phyloP scores from a whole-genome alignment of 2,329 filamentous ascomycete species.

The Drechslera avenae region DNA sequence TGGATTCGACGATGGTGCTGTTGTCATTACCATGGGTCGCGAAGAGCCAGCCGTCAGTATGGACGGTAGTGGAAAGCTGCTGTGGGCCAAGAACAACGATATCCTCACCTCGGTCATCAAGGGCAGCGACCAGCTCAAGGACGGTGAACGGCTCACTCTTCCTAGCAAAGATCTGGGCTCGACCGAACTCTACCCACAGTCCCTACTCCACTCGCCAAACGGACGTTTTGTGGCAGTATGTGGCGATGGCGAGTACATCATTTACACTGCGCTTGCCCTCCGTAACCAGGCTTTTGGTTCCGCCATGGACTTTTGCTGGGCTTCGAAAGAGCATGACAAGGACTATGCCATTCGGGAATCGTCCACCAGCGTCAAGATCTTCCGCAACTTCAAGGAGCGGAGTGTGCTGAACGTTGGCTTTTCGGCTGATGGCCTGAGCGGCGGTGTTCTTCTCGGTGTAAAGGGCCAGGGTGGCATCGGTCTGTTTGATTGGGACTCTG shows the following conservation, averaged over 20 bases:
- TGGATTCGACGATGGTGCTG: slow-evolving; percentile 95
- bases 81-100: slow-evolving; percentile 95
- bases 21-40: slow-evolving; percentile 95
- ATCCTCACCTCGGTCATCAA: slow-evolving; percentile 96
- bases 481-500: slow-evolving; percentile 94
- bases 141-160: slow-evolving; percentile 83
- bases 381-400: slow-evolving; percentile 97
- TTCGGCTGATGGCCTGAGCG: slow-evolving; percentile 87
- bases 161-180: slow-evolving; percentile 94
- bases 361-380: slow-evolving; percentile 90
- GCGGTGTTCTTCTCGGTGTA: slow-evolving; percentile 88
- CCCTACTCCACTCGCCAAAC: slow-evolving; percentile 93
- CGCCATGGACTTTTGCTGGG: slow-evolving; percentile 96
- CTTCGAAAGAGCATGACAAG: slow-evolving; percentile 95
- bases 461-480: slow-evolving; percentile 94
- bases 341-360: slow-evolving; percentile 98
- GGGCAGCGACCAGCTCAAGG: slow-evolving; percentile 84
- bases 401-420: slow-evolving; percentile 93
- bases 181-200: slow-evolving; percentile 96
- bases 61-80: slow-evolving; percentile 93
- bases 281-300: slow-evolving; percentile 97
- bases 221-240: slow-evolving; percentile 88
- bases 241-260: slow-evolving; percentile 98
- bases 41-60: slow-evolving; percentile 98
- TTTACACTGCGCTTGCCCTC: slow-evolving; percentile 95